Conservation (phyloP, 805 yeast genomes). For the Saccharomycopsis vini region DNA sequence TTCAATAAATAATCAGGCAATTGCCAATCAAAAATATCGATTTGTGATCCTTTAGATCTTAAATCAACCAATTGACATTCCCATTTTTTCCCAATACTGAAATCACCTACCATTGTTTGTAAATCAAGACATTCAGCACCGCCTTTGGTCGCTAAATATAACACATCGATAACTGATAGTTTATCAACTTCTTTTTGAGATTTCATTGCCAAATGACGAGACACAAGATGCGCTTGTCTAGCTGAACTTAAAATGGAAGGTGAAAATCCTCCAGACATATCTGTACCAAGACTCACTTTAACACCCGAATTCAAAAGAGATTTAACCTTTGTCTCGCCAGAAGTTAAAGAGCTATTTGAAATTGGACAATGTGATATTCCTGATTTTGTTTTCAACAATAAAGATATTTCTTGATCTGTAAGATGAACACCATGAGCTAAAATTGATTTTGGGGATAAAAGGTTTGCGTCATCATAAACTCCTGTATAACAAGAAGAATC, state of each 20-base stretch:
- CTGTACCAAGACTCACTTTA: conserved; percentile 77
- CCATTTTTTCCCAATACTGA: conserved; percentile 69
- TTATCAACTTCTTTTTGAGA: conserved; percentile 36
- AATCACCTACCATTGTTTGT: conserved; percentile 53
- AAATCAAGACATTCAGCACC: conserved; percentile 74
- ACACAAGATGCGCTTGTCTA: conserved; percentile 61
- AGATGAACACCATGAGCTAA: conserved; percentile 88
- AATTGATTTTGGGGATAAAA: conserved; percentile 59
- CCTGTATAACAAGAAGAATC: conserved; percentile 58
- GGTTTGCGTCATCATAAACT: conserved; percentile 58
- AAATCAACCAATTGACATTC: conserved; percentile 77
- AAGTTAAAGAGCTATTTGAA: conserved; percentile 76
- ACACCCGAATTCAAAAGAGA: conserved; percentile 55
- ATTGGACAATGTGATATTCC: conserved; percentile 93
- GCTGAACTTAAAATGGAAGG: conserved; percentile 58
- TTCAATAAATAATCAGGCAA: conserved; percentile 29
- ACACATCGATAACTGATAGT: conserved; percentile 58
- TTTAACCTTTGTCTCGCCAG: conserved; percentile 83
- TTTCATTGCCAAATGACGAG: conserved; percentile 61
- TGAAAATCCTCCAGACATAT: conserved; percentile 69
- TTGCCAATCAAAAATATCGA: conserved; percentile 76
- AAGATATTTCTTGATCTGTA: conserved; percentile 48
- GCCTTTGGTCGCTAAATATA: conserved; percentile 79
- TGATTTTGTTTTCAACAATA: conserved; percentile 45
- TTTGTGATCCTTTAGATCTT: conserved; percentile 40